Conservation (phyloP, 2,329 filamentous ascomycete species). For the Cercospora sp. region DNA sequence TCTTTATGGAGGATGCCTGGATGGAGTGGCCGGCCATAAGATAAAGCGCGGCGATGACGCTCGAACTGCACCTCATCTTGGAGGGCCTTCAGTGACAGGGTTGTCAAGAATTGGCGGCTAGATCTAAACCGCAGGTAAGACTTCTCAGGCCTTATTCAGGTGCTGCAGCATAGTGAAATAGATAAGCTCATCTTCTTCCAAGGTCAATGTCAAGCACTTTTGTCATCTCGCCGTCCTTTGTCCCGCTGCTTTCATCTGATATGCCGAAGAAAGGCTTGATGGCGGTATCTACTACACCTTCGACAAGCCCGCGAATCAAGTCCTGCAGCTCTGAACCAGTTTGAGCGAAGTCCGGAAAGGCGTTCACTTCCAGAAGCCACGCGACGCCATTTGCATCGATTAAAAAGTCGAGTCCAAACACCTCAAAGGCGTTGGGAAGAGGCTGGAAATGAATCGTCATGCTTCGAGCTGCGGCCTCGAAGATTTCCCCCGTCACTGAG, state of each 20-base stretch:
- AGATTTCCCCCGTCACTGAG: constrained; percentile 70
- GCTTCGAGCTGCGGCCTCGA: constrained; percentile 79
- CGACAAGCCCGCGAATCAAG: constrained; percentile 75
- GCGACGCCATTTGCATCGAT: constrained; percentile 65
- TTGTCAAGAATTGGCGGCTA: background rate
- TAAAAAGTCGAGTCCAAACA: constrained; percentile 89
- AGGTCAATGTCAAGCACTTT: constrained; percentile 51
- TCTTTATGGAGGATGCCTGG: too few relatives aligned
- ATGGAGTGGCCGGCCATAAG: too few relatives aligned
- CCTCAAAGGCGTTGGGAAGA: constrained; percentile 82
- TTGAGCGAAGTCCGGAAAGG: constrained; percentile 94
- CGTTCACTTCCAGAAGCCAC: constrained; percentile 89
- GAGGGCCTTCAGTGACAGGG: background rate
- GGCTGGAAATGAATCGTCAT: constrained; percentile 93
- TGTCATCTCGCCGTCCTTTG: constrained; percentile 38
- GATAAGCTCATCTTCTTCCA: constrained; percentile 37
- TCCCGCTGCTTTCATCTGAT: constrained; percentile 20
- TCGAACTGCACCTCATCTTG: too few relatives aligned
- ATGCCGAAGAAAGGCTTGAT: constrained; percentile 67
- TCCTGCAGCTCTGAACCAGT: constrained; percentile 73
- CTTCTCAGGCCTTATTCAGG: background rate
- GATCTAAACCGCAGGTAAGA: background rate
- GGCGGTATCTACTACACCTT: constrained; percentile 67
- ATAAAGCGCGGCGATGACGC: too few relatives aligned
- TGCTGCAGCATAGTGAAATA: background rate